Base-by-base conservation (phyloP, 768 basidiomycete species). In the Auricularia auricula-judae region DNA sequence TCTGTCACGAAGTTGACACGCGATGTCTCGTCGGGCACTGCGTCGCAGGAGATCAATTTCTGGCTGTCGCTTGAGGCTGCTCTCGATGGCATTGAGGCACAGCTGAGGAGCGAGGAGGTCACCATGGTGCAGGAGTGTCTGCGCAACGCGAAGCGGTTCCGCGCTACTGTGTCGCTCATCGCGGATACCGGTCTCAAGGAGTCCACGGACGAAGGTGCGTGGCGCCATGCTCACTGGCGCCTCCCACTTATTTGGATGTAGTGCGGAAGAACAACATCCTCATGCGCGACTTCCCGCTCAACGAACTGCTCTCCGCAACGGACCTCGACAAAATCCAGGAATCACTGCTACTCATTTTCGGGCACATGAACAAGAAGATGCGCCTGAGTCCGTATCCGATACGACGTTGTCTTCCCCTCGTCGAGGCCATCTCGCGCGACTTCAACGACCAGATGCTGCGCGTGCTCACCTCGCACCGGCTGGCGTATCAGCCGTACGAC, bases 211-310 rank as follows among this genome's bases (percentile, higher is more conserved):
- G 79, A 86, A 3, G 91, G 90, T 89, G 66, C 70, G 87, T 76
- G 61, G 36, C 53, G 23, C 34, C 8, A 18, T 63, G 51, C 63
- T 62, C 4, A 59, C 4, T 4, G 1, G 18, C 11, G 21, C 33
- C 11, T 59, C 4, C 68, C 92, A 42, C 39, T 42, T 1, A 42
- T 8, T 14, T 14, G 8, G 8, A 7, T 0, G 3, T 14, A 42
- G 96, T 98, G 11, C 93, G 95, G 80, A 98, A 97, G 74, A 96
- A 98, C 79, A 98, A 99, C 71, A 88, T 91, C 67, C 81, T 98
- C 64, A 98, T 99, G 97, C 97, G 96, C 76, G 97, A 99, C 72
- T 98, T 98, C 70, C 97, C 97, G 0, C 80, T 99, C 35, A 97
- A 99, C 73, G 96, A 98, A 72, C 85, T 98, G 21, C 82, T 99